Evolutionary conservation across 2,329 filamentous ascomycete species (phyloP).

Genomic region (Pseudocercospora vitis): DNA sequence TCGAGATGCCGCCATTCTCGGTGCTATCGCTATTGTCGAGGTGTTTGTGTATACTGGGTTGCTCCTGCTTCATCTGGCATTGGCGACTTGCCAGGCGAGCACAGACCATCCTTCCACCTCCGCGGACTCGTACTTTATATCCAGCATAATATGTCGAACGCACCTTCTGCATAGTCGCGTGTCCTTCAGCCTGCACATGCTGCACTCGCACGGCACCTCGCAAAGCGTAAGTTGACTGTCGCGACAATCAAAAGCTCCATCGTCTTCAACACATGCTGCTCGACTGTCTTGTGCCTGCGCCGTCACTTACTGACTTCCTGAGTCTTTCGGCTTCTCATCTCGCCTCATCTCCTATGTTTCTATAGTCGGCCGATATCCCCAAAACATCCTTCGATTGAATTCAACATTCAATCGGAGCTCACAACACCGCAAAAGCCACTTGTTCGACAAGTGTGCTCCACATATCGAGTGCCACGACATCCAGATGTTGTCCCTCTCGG

Average conservation of each 20-base stretch:
- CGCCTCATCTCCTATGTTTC: neutral
- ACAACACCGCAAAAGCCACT: neutral
- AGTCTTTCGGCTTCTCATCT: neutral
- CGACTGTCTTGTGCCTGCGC: neutral
- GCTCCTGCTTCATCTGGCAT: neutral
- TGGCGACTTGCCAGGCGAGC: no score
- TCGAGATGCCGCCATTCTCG: constrained; percentile 28
- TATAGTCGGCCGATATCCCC: neutral
- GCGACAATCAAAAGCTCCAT: constrained; percentile 3
- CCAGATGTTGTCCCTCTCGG: constrained; percentile 2
- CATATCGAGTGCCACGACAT: neutral
- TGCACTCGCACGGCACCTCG: no score
- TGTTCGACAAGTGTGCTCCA: neutral
- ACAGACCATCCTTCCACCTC: no score
- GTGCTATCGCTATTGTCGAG: constrained; percentile 8
- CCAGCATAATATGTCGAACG: no score
- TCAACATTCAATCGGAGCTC: neutral
- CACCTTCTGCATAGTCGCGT: no score
- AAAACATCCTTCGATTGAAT: neutral
- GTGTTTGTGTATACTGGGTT: neutral
- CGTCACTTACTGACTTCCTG: neutral
- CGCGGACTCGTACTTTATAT: no score
- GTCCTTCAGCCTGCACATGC: no score
- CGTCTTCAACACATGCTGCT: neutral
- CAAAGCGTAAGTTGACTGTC: constrained; percentile 5